Evolutionary conservation across 345 rosid species (phyloP).

Genomic region (Fremontodendron californicum): DNA sequence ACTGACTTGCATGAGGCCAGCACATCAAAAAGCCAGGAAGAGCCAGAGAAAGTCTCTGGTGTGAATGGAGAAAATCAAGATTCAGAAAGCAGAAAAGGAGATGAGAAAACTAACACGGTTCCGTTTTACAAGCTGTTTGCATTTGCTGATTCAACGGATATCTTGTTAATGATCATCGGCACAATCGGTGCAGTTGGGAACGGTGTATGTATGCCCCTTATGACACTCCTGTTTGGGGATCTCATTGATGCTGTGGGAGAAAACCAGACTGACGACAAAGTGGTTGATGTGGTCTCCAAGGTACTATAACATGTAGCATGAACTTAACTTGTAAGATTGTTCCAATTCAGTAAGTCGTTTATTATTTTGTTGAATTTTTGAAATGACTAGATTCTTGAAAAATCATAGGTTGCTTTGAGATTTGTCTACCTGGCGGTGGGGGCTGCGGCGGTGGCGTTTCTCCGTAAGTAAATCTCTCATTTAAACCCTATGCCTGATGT

Average conservation of each 20-base stretch:
- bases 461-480: slow-evolving; percentile 47
- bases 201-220: slow-evolving; percentile 59
- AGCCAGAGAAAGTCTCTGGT: slow-evolving; percentile 16
- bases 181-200: slow-evolving; percentile 53
- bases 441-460: slow-evolving; percentile 44
- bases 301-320: slow-evolving; percentile 21
- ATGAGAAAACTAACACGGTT: slow-evolving; percentile 28
- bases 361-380: background rate
- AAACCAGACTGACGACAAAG: slow-evolving; percentile 31
- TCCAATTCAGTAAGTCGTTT: too few relatives aligned
- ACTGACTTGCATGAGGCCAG: slow-evolving; percentile 29
- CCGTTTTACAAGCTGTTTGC: slow-evolving; percentile 55
- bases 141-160: slow-evolving; percentile 55
- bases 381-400: background rate
- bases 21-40: slow-evolving; percentile 41
- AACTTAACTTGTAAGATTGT: background rate
- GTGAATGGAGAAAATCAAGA: slow-evolving; percentile 19
- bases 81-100: slow-evolving; percentile 32
- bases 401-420: slow-evolving; percentile 50
- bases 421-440: slow-evolving; percentile 61
- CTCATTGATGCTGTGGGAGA: slow-evolving; percentile 44
- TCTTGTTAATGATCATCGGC: slow-evolving; percentile 52
- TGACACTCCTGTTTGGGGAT: slow-evolving; percentile 56
- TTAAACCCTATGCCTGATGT: background rate
- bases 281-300: slow-evolving; percentile 39